phyloP scores from a whole-genome alignment of 495 filamentous ascomycete species.

The Aspergillus hancockii region DNA sequence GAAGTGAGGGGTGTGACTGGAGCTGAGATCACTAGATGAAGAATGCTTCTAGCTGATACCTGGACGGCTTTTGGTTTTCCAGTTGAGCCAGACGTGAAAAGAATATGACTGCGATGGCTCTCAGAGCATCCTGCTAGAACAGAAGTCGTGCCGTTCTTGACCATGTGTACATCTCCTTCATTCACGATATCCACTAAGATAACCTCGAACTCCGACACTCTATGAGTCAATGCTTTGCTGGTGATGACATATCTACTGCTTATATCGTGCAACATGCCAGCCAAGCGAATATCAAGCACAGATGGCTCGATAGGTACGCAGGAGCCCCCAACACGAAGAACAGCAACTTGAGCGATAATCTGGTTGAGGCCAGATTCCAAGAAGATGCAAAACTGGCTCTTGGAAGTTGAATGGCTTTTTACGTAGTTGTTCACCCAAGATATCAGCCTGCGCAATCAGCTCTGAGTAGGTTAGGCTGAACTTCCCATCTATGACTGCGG shows the following conservation, averaged over 20 bases:
- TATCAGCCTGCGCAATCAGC: neutral
- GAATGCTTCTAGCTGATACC: constrained; percentile 4
- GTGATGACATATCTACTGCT: constrained; percentile 4
- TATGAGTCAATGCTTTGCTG: neutral
- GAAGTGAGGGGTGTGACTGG: neutral
- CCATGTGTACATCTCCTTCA: neutral
- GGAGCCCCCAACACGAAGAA: constrained; percentile 7
- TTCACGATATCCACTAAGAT: neutral
- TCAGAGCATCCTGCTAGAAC: neutral
- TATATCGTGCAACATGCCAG: neutral
- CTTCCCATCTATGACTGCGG: neutral
- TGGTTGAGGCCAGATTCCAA: neutral
- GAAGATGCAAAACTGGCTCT: constrained; percentile 10
- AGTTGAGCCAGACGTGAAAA: constrained; percentile 9
- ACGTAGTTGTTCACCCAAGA: neutral
- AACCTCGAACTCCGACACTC: neutral
- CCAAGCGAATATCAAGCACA: constrained; percentile 1
- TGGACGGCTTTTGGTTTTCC: constrained; percentile 14
- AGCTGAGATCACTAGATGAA: neutral
- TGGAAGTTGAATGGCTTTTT: neutral
- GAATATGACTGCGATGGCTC: constrained; percentile 12
- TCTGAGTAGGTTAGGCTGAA: neutral
- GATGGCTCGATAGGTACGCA: constrained; percentile 8
- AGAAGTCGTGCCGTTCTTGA: neutral
- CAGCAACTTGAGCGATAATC: constrained; percentile 12